Evolutionary conservation across 176 grass and related monocot genomes (phyloP).

Genomic region (Elaeis guineensis): DNA sequence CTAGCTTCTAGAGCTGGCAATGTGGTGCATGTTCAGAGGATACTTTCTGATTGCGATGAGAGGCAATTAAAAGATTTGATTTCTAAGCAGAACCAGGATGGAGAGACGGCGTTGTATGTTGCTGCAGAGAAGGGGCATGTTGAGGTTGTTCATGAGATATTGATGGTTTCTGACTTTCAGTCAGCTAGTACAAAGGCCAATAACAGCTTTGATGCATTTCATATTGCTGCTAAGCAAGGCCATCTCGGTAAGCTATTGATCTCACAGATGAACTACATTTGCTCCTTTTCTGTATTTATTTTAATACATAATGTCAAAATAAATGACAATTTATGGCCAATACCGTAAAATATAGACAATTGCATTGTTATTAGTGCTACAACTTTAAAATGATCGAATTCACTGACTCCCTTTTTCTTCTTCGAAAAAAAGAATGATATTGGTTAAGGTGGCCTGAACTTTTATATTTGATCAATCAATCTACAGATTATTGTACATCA

Average conservation of each 20-base stretch:
- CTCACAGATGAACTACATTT: neutral
- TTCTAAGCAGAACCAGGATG: conserved; percentile 58
- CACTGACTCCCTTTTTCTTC: too few species aligned
- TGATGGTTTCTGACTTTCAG: conserved; percentile 55
- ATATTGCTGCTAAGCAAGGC: conserved; percentile 83
- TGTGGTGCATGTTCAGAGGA: conserved; percentile 49
- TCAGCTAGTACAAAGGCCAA: conserved; percentile 63
- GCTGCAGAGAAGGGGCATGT: conserved; percentile 70
- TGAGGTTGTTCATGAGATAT: conserved; percentile 63
- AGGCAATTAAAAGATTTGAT: conserved; percentile 38
- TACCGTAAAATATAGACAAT: too few species aligned
- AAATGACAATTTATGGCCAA: too few species aligned
- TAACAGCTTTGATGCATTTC: conserved; percentile 77
- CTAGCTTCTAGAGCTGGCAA: conserved; percentile 32
- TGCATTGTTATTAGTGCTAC: too few species aligned
- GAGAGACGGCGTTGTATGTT: conserved; percentile 74
- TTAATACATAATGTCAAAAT: too few species aligned
- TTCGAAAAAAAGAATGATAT: too few species aligned
- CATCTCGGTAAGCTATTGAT: conserved; percentile 63
- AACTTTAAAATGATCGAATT: too few species aligned
- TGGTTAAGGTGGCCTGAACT: too few species aligned
- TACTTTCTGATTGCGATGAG: conserved; percentile 42
- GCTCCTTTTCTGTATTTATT: too few species aligned
- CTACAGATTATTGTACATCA: too few species aligned
- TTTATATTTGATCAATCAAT: too few species aligned